These are phyloP conservation scores for Ambrosia artemisiifolia DNA, from an alignment of 129 eudicot genomes.

Conservation along the genomic window DNA sequence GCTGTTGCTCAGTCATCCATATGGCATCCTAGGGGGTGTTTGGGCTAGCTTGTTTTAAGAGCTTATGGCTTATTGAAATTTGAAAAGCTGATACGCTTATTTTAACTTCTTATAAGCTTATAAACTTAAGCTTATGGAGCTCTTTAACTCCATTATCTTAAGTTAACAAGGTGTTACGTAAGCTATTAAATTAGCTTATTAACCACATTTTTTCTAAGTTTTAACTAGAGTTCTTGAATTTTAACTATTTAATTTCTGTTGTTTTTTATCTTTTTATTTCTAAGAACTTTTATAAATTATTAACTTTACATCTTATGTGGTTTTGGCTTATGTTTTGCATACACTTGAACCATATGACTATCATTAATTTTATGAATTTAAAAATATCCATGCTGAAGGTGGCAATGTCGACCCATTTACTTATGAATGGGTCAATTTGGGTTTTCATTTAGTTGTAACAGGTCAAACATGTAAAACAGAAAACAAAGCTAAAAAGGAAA, in stretches of 20 bases:
- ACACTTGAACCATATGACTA: background rate
- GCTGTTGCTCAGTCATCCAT: background rate
- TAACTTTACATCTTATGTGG: too few species aligned
- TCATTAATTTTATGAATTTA: background rate
- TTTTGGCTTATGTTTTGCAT: slow-evolving; percentile 8
- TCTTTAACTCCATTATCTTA: background rate
- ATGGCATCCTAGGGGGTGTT: slow-evolving; percentile 3
- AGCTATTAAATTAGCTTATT: background rate
- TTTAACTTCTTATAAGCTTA: background rate
- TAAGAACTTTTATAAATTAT: too few species aligned
- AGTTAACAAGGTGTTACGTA: background rate
- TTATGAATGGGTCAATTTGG: too few species aligned
- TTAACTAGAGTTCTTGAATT: background rate
- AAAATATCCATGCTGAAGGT: slow-evolving; percentile 6
- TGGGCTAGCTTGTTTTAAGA: background rate
- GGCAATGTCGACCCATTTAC: too few species aligned
- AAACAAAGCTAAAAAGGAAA: background rate
- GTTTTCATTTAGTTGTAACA: too few species aligned
- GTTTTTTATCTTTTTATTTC: too few species aligned
- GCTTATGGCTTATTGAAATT: background rate
- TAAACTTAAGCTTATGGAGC: background rate
- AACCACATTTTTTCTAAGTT: slow-evolving; percentile 1
- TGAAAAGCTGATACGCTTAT: background rate
- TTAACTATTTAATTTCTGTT: too few species aligned
- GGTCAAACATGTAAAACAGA: too few species aligned